Conservation (phyloP, 345 rosid species). For the Sonneratia alba region DNA sequence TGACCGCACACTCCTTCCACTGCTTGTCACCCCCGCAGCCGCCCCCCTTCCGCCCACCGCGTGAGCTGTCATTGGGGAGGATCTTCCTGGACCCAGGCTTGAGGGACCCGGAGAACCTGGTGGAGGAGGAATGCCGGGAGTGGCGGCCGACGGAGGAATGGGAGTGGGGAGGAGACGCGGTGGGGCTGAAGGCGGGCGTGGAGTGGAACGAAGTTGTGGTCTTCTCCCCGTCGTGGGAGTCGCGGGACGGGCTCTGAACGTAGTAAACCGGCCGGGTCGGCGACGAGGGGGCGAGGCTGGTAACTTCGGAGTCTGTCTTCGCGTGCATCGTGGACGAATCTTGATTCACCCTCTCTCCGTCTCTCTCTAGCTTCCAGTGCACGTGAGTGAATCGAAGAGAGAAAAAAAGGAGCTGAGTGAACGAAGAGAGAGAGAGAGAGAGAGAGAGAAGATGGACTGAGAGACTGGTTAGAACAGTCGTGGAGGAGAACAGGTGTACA, state of each 20-base stretch:
- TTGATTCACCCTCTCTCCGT: not conserved
- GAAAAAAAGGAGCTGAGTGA: too few relatives aligned
- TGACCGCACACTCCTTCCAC: constrained; percentile 67
- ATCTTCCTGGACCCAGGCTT: constrained; percentile 91
- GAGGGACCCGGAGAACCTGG: constrained; percentile 75
- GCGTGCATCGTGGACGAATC: constrained; percentile 52
- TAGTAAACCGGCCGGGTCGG: constrained; percentile 48
- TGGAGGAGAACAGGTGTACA: too few relatives aligned
- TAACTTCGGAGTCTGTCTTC: constrained; percentile 93
- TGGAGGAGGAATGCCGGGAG: constrained; percentile 88
- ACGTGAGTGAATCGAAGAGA: not conserved
- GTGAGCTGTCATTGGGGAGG: constrained; percentile 54
- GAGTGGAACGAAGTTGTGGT: constrained; percentile 90
- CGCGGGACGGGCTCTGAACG: constrained; percentile 91
- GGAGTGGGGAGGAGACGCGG: constrained; percentile 90
- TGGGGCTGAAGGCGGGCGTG: constrained; percentile 79
- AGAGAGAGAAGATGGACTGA: too few relatives aligned
- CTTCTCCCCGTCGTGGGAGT: constrained; percentile 97
- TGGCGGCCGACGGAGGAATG: constrained; percentile 86
- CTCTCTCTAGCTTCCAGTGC: not conserved
- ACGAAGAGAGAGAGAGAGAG: too few relatives aligned
- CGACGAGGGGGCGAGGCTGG: constrained; percentile 80
- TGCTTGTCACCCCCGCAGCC: constrained; percentile 24
- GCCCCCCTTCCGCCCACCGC: constrained; percentile 24
- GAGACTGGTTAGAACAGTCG: too few relatives aligned